Base-by-base conservation (phyloP, 164 flowering plant genomes). In the Chimonanthus praecox region DNA sequence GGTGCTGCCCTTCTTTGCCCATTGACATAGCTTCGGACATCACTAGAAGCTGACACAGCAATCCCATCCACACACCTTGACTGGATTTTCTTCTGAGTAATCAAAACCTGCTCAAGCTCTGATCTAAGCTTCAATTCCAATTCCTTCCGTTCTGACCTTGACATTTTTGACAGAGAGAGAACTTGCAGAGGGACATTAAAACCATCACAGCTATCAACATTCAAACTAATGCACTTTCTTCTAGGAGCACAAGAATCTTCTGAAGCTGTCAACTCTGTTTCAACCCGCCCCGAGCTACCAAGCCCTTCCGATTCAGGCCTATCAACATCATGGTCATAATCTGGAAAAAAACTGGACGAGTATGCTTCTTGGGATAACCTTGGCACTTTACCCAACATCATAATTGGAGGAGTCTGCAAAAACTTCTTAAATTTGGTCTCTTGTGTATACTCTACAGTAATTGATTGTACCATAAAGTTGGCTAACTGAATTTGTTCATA, bases 271-370 rank as follows among this genome's bases (percentile, higher is more conserved):
- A 83, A 74, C 70, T 84, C 94, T 0, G 80, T 77, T 54, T 90
- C 89, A 47, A 82, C 75, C 21, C 89, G 79, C 21, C 84, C 88
- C 0, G 88, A 87, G 78, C 90, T 85, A 49, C 91, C 94, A 74
- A 87, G 84, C 46, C 92, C 97, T 75, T 92, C 98, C 0, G 94
- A 88, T 69, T 91, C 98, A 50, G 83, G 89, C 77, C 87, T 88
- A 73, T 89, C 95, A 63, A 85, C 84, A 20, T 82, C 86, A 79
- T 83, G 88, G 46, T 88, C 76, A 67, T 82, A 88, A 71, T 91
- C 92, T 0, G 91, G 88, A 18, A 88, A 83, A 80, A 86, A 85
- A 11, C 90, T 89, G 72, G 88, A 66, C 2, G 88, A 76, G 47
- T 80, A 80, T 8, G 88, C 90, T n/a, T 87, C 91, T 75, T 84